Evolutionary conservation across 768 basidiomycete species (phyloP), one percentile per base, ranked within the genome.

Genomic region (Calocybe gangraenosa): DNA sequence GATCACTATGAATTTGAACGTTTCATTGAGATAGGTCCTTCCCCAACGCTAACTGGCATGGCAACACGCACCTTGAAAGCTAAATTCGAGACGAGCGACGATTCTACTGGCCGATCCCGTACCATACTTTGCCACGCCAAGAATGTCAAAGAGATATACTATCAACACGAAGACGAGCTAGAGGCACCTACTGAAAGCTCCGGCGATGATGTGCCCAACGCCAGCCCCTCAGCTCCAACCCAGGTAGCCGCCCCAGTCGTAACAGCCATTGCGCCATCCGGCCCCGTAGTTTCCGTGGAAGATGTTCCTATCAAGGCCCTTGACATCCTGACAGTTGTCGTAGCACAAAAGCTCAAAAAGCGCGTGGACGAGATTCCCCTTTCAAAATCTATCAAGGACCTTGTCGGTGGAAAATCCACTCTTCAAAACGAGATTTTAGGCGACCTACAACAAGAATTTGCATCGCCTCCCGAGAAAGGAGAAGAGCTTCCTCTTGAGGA

Each of bases 281-380:
- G 79, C 4, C 76, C 82, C 11, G 92, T 78, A 21, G 78, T 81
- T 8, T 76, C 77, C 44, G 77, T 99, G 46, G 89, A 95, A 25
- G 96, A 99, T 55, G 87, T 75, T 23, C 96, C 96, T 3, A 73
- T 97, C 62, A 92, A 92, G 65, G 90, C 95, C 6, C 67, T 84
- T 52, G 96, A 98, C 42, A 85, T 95, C 28, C 79, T 98, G 20
- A 76, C 77, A 43, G 78, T 82, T 52, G 84, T 98, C 63, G 87
- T 99, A 47, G 92, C 96, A 0, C 96, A 99, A 72, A 99, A 99
- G 68, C 70, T 99, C 59, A 99, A 99, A 84, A 99, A 99, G 76
- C 79, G 74, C 44, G 75, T 93, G 21, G 79, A 84, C 39, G 96
- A 98, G 58, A 73, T 98, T 45, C 90, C 93, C 3, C 71, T 93